A percentile compares a stretch with the other conserved stretches of the same genome.
Conservation (phyloP, 1,284 basidiomycete genomes). For the Amylostereum chailletii region DNA sequence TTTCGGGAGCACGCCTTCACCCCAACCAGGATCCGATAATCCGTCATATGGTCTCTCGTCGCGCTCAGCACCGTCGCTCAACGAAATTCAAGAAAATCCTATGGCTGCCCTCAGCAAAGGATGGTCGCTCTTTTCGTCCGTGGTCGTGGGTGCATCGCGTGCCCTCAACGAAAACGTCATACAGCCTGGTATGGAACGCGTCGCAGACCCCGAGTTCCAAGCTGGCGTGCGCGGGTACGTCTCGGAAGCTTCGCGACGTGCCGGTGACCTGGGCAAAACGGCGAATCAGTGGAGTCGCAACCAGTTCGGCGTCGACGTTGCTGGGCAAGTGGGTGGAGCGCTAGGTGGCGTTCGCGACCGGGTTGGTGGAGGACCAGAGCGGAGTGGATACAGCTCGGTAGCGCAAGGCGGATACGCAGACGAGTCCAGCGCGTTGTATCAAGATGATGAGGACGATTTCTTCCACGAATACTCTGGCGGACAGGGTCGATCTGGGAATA, state of each 20-base stretch:
- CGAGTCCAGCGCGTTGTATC: slow-evolving; percentile 49
- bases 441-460: slow-evolving; percentile 40
- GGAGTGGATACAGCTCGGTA: slow-evolving; percentile 50
- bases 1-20: slow-evolving; percentile 68
- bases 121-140: slow-evolving; percentile 77
- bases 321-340: slow-evolving; percentile 52
- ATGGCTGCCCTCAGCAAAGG: slow-evolving; percentile 72
- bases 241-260: slow-evolving; percentile 56
- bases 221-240: slow-evolving; percentile 64
- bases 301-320: slow-evolving; percentile 75
- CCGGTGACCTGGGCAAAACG: slow-evolving; percentile 43
- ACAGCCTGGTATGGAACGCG: slow-evolving; percentile 73
- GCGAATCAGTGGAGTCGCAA: slow-evolving; percentile 68
- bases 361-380: slow-evolving; percentile 30
- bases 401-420: slow-evolving; percentile 28
- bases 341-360: slow-evolving; percentile 46
- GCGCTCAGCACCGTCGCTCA: slow-evolving; percentile 56
- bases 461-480: slow-evolving; percentile 42
- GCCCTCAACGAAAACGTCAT: slow-evolving; percentile 74
- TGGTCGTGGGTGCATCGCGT: slow-evolving; percentile 62
- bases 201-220: slow-evolving; percentile 69
- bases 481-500: slow-evolving; percentile 11
- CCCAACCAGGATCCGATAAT: slow-evolving; percentile 37
- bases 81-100: slow-evolving; percentile 76
- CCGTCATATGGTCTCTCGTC: slow-evolving; percentile 64